Evolutionary conservation across 352 stramenopile species (phyloP).

Genomic region (Phytophthora kernoviae): DNA sequence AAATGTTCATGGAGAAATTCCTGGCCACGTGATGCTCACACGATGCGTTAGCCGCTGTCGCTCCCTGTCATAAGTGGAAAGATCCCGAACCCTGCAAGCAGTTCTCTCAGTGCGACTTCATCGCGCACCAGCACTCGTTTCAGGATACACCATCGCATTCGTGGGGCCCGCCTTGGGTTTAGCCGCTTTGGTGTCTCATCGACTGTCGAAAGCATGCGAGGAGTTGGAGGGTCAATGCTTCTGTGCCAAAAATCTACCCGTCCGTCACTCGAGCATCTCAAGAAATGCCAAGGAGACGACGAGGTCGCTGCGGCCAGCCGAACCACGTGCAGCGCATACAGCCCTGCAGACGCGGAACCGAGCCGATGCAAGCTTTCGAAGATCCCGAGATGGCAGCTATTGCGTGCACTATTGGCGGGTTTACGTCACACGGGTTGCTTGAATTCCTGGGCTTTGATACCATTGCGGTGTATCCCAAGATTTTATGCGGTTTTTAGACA

Average conservation of each 20-base stretch:
- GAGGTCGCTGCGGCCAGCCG: slow-evolving; percentile 9
- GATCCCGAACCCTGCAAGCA: too few species aligned
- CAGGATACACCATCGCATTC: slow-evolving; percentile 57
- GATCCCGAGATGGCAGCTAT: slow-evolving; percentile 49
- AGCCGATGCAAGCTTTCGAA: slow-evolving; percentile 61
- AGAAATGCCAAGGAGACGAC: too few species aligned
- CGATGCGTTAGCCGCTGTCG: too few species aligned
- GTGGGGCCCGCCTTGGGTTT: slow-evolving; percentile 53
- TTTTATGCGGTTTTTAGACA: slow-evolving; percentile 68
- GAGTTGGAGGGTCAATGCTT: slow-evolving; percentile 45
- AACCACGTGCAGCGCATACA: slow-evolving; percentile 36
- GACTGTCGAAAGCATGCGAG: slow-evolving; percentile 40
- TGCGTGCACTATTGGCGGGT: slow-evolving; percentile 59
- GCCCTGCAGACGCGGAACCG: slow-evolving; percentile 49
- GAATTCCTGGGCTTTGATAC: slow-evolving; percentile 63
- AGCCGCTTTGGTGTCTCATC: slow-evolving; percentile 46
- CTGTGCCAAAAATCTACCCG: slow-evolving; percentile 48
- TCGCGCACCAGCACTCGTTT: slow-evolving; percentile 31
- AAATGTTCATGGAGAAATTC: too few species aligned
- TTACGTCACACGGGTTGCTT: slow-evolving; percentile 65
- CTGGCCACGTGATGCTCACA: too few species aligned
- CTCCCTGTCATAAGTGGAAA: too few species aligned
- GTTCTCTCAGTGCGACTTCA: neutral
- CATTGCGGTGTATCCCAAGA: slow-evolving; percentile 48
- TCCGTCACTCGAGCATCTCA: slow-evolving; percentile 41